These are phyloP conservation scores for Magnolia changhungtana DNA, from an alignment of 164 flowering plant genomes.

Conservation along the genomic window DNA sequence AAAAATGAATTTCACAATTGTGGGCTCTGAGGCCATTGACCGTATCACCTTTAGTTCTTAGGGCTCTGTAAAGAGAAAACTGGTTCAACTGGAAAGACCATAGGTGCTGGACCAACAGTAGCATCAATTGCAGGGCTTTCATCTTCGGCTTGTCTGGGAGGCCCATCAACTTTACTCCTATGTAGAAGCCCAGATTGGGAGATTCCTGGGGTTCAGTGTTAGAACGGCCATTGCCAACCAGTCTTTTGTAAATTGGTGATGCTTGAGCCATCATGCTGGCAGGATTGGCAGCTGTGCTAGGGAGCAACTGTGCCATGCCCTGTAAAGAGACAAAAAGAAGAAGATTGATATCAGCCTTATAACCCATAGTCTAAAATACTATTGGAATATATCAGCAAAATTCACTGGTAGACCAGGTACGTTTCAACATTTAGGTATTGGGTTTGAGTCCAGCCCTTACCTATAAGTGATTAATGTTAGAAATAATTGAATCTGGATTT, in stretches of 20 bases:
- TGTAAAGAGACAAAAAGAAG: constrained; percentile 10
- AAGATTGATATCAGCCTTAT: not conserved
- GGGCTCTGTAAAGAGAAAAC: constrained; percentile 52
- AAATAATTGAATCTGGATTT: no score
- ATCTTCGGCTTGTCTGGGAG: constrained; percentile 14
- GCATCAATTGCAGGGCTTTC: constrained; percentile 6
- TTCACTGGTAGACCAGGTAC: no score
- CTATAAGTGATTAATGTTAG: no score
- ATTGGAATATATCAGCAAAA: no score
- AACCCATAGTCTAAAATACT: not conserved
- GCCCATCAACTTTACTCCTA: constrained; percentile 1
- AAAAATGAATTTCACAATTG: not conserved
- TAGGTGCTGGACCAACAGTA: not conserved
- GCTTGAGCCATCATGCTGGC: constrained; percentile 69
- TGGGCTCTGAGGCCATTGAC: not conserved
- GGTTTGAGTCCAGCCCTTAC: no score
- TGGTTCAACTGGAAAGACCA: constrained; percentile 8
- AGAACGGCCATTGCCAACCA: constrained; percentile 7
- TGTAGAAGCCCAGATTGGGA: constrained; percentile 6
- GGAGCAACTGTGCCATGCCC: constrained; percentile 83
- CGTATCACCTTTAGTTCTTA: constrained; percentile 3
- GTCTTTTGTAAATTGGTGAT: constrained; percentile 55
- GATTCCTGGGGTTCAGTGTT: not conserved
- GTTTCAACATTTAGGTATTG: no score
- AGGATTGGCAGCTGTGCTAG: constrained; percentile 47